Conservation (phyloP, 2,329 filamentous ascomycete species). For the Gliomastix tumulicola region DNA sequence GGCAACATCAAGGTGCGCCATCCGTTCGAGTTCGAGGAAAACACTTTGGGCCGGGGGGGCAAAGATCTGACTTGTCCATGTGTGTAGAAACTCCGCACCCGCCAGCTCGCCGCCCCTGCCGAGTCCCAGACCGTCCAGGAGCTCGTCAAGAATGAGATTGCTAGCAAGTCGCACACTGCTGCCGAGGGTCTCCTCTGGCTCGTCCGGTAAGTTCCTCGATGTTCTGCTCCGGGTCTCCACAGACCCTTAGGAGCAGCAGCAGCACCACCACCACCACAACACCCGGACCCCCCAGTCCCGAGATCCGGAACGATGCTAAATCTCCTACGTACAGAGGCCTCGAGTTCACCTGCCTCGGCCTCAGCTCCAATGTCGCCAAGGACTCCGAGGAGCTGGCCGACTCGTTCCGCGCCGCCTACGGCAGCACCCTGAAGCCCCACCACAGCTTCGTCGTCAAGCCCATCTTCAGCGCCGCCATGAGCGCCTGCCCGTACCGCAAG, state of each 20-base stretch:
- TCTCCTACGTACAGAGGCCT: slow-evolving; percentile 77
- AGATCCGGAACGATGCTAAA: too few species aligned
- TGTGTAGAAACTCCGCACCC: slow-evolving; percentile 76
- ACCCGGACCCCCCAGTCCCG: too few species aligned
- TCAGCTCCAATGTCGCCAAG: slow-evolving; percentile 69
- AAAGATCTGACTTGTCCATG: slow-evolving; percentile 9
- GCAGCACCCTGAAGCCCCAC: slow-evolving; percentile 80
- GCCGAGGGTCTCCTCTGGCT: slow-evolving; percentile 91
- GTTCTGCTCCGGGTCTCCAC: too few species aligned
- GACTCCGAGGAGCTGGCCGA: slow-evolving; percentile 67
- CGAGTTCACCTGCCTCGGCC: slow-evolving; percentile 84
- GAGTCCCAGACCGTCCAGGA: slow-evolving; percentile 82
- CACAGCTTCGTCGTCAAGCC: slow-evolving; percentile 88
- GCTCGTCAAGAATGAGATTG: slow-evolving; percentile 80
- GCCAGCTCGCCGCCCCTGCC: slow-evolving; percentile 68
- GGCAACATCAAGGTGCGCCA: slow-evolving; percentile 78
- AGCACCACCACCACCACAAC: too few species aligned
- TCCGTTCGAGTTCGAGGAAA: background rate
- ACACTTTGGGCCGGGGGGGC: slow-evolving; percentile 1
- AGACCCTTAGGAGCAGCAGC: too few species aligned
- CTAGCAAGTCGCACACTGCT: slow-evolving; percentile 80
- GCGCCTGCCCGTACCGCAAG: slow-evolving; percentile 84
- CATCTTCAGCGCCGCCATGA: slow-evolving; percentile 89
- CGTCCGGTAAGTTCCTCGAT: slow-evolving; percentile 64
- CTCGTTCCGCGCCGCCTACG: slow-evolving; percentile 85